Evolutionary conservation across 306 rosid genomes (phyloP).

Genomic region (Macrotyloma uniflorum): DNA sequence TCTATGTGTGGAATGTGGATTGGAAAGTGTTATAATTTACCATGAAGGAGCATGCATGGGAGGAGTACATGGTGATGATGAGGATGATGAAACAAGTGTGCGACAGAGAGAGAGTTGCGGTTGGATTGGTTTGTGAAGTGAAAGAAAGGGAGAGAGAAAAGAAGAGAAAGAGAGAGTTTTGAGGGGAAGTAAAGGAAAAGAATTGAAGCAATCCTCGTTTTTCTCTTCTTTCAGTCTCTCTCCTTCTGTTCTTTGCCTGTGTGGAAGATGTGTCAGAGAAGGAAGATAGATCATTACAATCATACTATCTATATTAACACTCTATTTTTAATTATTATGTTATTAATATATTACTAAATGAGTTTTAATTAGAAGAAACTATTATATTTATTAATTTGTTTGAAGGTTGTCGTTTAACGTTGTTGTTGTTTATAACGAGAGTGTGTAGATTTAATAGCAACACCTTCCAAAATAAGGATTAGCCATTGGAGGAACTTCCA

Average conservation of each 20-base stretch:
- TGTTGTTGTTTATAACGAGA: too few species aligned
- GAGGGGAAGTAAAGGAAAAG: neutral
- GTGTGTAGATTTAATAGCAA: too few species aligned
- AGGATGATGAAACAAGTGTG: conserved; percentile 33
- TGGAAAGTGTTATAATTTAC: neutral
- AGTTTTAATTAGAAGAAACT: too few species aligned
- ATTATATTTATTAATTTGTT: too few species aligned
- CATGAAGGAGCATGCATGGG: conserved; percentile 42
- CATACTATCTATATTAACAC: neutral
- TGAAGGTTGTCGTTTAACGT: neutral
- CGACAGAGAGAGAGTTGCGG: conserved; percentile 47
- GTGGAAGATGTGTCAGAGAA: neutral
- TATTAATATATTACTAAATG: neutral
- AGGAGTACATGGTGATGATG: conserved; percentile 60
- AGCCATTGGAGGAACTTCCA: too few species aligned
- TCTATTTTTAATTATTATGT: neutral
- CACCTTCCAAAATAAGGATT: too few species aligned
- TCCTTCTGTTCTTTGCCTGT: neutral
- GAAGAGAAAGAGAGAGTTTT: conserved; percentile 13
- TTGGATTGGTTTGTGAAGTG: neutral
- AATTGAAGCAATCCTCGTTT: neutral
- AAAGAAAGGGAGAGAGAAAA: neutral
- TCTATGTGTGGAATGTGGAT: conserved; percentile 17
- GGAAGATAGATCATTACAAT: neutral
- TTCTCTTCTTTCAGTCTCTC: conserved; percentile 12